These are phyloP conservation scores for Graphilbum ipis-grandicollis DNA, from an alignment of 2,329 filamentous ascomycete species.

Conservation along the genomic window DNA sequence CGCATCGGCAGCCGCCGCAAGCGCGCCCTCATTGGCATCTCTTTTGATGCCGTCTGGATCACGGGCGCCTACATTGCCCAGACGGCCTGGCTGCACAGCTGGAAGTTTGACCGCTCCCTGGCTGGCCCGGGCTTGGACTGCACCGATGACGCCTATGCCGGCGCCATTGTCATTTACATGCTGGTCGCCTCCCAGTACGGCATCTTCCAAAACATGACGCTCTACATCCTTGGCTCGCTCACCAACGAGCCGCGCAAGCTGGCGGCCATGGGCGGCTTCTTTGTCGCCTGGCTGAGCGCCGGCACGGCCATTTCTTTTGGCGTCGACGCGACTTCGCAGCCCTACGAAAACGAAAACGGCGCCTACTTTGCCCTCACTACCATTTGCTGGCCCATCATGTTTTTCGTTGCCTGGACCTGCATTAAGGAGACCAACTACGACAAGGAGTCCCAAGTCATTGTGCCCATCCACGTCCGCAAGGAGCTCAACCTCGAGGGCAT, in stretches of 20 bases:
- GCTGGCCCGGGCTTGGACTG: constrained; percentile 1
- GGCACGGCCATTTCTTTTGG: constrained; percentile 3
- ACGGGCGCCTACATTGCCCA: constrained; percentile 1
- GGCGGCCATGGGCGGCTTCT: constrained; percentile 1
- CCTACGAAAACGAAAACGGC: constrained; percentile 3
- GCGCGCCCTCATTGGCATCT: constrained; percentile 1
- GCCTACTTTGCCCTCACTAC: constrained; percentile 3
- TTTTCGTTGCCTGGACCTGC: constrained; percentile 2
- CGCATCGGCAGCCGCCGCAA: neutral
- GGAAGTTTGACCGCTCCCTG: too few species aligned
- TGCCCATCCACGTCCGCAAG: constrained; percentile 2
- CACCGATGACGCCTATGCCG: neutral
- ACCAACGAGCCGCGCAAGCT: constrained; percentile 2
- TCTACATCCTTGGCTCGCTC: constrained; percentile 1
- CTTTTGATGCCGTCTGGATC: neutral
- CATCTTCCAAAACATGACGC: constrained; percentile 1
- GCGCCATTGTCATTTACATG: constrained; percentile 1
- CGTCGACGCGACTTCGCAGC: constrained; percentile 2
- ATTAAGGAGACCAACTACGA: constrained; percentile 3
- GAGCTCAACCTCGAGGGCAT: constrained; percentile 1
- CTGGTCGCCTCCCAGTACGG: constrained; percentile 2
- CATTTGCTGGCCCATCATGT: constrained; percentile 2
- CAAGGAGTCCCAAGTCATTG: constrained; percentile 1
- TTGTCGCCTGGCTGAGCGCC: neutral
- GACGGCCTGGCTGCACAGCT: constrained; percentile 1